These are phyloP conservation scores for Pichia terricola DNA, from an alignment of 1,139 yeast species.

Conservation along the genomic window DNA sequence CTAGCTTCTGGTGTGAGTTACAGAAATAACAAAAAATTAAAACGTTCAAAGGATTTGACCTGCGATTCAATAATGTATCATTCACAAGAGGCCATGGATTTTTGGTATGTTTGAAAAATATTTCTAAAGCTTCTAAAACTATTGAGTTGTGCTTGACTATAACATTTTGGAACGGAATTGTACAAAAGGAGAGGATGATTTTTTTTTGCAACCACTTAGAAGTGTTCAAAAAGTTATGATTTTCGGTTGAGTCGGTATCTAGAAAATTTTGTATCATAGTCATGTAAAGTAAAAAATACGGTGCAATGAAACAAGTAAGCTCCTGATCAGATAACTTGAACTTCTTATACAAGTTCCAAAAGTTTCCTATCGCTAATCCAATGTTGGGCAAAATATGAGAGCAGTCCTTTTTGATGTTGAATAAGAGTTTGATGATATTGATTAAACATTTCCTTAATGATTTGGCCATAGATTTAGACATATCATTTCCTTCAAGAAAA, in stretches of 20 bases:
- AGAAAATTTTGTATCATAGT: constrained; percentile 13
- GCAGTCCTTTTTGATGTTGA: constrained; percentile 13
- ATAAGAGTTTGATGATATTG: constrained; percentile 16
- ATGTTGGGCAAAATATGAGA: constrained; percentile 3
- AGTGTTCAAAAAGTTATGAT: constrained; percentile 6
- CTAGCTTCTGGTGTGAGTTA: constrained; percentile 14
- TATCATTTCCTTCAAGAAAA: constrained; percentile 1
- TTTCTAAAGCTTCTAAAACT: constrained; percentile 16
- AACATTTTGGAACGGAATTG: constrained; percentile 12
- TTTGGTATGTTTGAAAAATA: constrained; percentile 13
- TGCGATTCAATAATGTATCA: constrained; percentile 2
- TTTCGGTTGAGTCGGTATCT: constrained; percentile 7
- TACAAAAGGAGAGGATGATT: constrained; percentile 14
- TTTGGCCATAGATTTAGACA: constrained; percentile 3
- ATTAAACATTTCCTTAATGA: constrained; percentile 18
- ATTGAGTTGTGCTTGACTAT: constrained; percentile 5
- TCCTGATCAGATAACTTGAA: background rate
- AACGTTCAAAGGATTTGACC: constrained; percentile 12
- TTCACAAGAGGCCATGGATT: constrained; percentile 22
- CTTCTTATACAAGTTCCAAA: constrained; percentile 6
- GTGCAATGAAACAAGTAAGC: constrained; percentile 12
- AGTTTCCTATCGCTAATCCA: constrained; percentile 11
- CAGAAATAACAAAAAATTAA: constrained; percentile 18
- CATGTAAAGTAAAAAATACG: constrained; percentile 17
- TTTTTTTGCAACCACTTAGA: constrained; percentile 11